Evolutionary conservation across 139 green algal genomes (phyloP).

Genomic region (Haematococcus lacustris): DNA sequence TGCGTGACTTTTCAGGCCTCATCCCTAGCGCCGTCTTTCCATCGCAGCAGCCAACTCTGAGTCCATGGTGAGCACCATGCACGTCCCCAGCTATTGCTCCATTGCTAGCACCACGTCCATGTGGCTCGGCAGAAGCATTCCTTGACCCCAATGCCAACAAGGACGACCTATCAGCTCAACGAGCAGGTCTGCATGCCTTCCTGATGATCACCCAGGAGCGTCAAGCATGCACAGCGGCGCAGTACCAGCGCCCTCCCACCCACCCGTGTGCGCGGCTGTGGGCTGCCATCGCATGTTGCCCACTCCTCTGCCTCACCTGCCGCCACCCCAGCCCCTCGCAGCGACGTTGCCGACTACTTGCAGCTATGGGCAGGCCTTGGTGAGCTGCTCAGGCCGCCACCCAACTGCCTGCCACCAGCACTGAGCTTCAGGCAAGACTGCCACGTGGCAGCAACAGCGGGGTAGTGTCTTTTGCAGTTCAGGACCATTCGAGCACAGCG

Average conservation of each 20-base stretch:
- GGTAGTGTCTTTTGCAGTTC: background rate
- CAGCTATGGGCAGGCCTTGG: constrained; percentile 37
- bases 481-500: background rate
- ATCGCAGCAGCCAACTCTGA: no score
- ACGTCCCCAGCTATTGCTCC: no score
- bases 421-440: background rate
- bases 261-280: background rate
- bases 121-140: no score
- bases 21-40: no score
- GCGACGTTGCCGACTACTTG: constrained; percentile 17
- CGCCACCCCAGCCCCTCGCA: background rate
- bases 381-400: constrained; percentile 5
- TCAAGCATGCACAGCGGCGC: background rate
- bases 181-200: no score
- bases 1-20: no score
- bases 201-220: background rate
- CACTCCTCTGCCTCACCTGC: background rate
- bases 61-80: no score
- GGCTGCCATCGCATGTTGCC: background rate
- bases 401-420: background rate
- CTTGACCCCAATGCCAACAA: no score
- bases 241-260: background rate
- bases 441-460: background rate
- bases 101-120: no score
- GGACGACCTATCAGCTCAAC: no score